phyloP scores from a whole-genome alignment of 192 early-diverging fungal species.

The Podochytrium sp. region DNA sequence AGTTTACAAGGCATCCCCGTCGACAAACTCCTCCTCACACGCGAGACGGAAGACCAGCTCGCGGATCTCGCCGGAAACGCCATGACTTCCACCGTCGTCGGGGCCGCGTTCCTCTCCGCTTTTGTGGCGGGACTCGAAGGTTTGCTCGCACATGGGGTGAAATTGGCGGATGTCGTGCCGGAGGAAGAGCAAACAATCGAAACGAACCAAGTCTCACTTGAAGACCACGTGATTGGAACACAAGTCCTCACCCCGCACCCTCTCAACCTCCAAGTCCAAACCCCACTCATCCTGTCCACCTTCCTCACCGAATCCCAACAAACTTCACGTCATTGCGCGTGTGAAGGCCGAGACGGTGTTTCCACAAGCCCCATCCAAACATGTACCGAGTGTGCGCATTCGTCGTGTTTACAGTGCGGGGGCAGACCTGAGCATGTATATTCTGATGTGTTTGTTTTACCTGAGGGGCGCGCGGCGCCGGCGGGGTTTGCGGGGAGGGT shows the following conservation, averaged over 20 bases:
- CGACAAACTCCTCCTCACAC: constrained; percentile 46
- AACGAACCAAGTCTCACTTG: background rate
- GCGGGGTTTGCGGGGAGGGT: constrained; percentile 34
- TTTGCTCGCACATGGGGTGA: background rate
- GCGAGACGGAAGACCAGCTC: constrained; percentile 47
- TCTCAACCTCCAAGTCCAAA: constrained; percentile 24
- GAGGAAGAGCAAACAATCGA: no score
- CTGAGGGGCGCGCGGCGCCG: constrained; percentile 3
- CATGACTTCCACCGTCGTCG: constrained; percentile 55
- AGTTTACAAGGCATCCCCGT: constrained; percentile 49
- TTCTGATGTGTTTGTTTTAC: background rate
- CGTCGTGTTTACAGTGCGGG: constrained; percentile 45
- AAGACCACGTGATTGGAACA: constrained; percentile 25
- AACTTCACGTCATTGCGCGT: constrained; percentile 41
- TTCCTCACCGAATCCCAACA: constrained; percentile 27
- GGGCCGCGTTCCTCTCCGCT: constrained; percentile 44
- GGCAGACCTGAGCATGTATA: constrained; percentile 51
- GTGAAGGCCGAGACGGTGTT: constrained; percentile 45
- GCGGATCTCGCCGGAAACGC: constrained; percentile 55
- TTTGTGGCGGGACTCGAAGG: constrained; percentile 29
- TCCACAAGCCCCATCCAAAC: constrained; percentile 22
- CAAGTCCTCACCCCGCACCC: constrained; percentile 9
- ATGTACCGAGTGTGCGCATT: constrained; percentile 41
- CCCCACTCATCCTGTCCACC: background rate
- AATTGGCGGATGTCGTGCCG: background rate